A percentile compares a stretch with the other conserved stretches of the same genome.
Evolutionary conservation across 331 rosid genomes (phyloP).

Genomic region (Acacia concinna): DNA sequence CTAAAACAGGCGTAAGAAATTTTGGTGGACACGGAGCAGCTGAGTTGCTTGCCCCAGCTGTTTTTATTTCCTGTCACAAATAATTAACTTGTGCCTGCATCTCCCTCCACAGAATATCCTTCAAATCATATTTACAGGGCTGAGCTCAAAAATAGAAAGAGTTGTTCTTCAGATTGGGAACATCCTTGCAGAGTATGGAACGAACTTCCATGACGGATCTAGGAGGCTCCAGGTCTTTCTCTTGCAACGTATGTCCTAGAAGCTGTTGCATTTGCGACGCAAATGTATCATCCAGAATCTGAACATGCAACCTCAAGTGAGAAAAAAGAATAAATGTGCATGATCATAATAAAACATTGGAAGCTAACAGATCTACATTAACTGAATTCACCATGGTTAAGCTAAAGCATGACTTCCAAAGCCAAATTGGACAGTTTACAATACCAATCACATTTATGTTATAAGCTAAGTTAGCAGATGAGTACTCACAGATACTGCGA

Average conservation of each 20-base stretch:
- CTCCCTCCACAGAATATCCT: not conserved
- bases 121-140: slow-evolving; percentile 40
- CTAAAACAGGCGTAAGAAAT: slow-evolving; percentile 21
- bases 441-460: too few species aligned
- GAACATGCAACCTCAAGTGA: slow-evolving; percentile 24
- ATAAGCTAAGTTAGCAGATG: not conserved
- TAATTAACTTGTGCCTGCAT: not conserved
- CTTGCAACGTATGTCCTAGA: slow-evolving; percentile 83
- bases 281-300: slow-evolving; percentile 87
- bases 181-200: slow-evolving; percentile 89
- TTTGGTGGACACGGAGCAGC: slow-evolving; percentile 49
- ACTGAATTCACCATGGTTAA: not conserved
- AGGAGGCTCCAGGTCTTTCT: slow-evolving; percentile 84
- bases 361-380: not conserved
- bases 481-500: slow-evolving; percentile 83
- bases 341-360: not conserved
- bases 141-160: slow-evolving; percentile 49
- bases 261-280: slow-evolving; percentile 93
- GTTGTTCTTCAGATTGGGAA: slow-evolving; percentile 55
- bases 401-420: too few species aligned
- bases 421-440: too few species aligned
- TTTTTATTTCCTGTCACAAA: not conserved
- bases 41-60: slow-evolving; percentile 68
- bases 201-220: slow-evolving; percentile 88
- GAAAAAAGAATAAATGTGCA: slow-evolving; percentile 6